These are phyloP conservation scores for Termitomyces sp. DNA, from an alignment of 768 basidiomycete species.

Conservation along the genomic window DNA sequence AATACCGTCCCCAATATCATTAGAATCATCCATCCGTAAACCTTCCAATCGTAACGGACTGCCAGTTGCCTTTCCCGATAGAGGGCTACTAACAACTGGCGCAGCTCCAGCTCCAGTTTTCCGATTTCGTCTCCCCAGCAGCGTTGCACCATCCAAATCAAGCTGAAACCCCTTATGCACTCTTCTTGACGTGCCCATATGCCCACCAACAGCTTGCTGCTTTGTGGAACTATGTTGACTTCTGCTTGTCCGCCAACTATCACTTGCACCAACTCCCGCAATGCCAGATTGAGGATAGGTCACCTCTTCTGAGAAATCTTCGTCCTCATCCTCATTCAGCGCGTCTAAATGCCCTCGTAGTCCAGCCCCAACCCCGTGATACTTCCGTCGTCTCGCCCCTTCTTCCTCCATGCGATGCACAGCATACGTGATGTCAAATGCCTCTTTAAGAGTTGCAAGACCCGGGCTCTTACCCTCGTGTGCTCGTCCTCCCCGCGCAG, in stretches of 20 bases:
- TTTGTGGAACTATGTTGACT: constrained; percentile 25
- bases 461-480: constrained; percentile 87
- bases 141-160: constrained; percentile 81
- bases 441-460: constrained; percentile 90
- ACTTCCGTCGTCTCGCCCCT: constrained; percentile 81
- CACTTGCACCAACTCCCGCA: constrained; percentile 14
- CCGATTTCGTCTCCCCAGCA: constrained; percentile 71
- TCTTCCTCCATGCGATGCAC: constrained; percentile 99
- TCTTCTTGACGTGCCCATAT: constrained; percentile 11
- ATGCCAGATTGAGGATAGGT: constrained; percentile 10
- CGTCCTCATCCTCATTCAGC: constrained; percentile 93
- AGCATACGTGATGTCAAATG: constrained; percentile 98
- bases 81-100: constrained; percentile 30
- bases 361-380: constrained; percentile 76
- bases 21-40: constrained; percentile 18
- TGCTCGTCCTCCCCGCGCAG: constrained; percentile 68
- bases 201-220: constrained; percentile 13
- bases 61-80: constrained; percentile 28
- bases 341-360: constrained; percentile 74
- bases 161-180: constrained; percentile 62
- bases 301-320: constrained; percentile 42
- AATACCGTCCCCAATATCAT: constrained; percentile 23
- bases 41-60: constrained; percentile 25
- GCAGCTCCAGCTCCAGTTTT: constrained; percentile 23
- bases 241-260: constrained; percentile 32